Evolutionary conservation across 768 basidiomycete species (phyloP).

Genomic region (Albatrellus ellisii): DNA sequence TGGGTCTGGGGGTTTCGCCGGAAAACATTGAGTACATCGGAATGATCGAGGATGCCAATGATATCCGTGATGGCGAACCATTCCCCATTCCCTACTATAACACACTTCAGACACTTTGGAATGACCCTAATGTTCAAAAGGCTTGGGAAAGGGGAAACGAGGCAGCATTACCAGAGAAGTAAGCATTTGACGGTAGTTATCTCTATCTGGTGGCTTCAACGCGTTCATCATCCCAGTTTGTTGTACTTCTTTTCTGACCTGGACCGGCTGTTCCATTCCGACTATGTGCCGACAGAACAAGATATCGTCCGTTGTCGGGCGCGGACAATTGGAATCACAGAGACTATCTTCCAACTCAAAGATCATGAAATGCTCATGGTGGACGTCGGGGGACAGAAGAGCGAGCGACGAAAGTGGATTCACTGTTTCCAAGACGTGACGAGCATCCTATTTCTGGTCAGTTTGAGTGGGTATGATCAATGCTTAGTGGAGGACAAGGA

Average conservation of each 20-base stretch:
- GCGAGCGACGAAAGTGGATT: slow-evolving; percentile 87
- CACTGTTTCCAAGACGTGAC: slow-evolving; percentile 94
- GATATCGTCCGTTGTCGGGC: slow-evolving; percentile 82
- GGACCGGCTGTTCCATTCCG: slow-evolving; percentile 64
- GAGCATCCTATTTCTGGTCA: slow-evolving; percentile 83
- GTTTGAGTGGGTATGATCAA: slow-evolving; percentile 88
- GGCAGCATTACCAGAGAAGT: slow-evolving; percentile 88
- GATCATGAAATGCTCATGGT: slow-evolving; percentile 87
- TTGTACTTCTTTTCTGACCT: slow-evolving; percentile 69
- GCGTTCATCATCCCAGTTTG: slow-evolving; percentile 28
- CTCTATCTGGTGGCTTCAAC: slow-evolving; percentile 4
- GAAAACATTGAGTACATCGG: slow-evolving; percentile 44
- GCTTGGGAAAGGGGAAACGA: slow-evolving; percentile 82
- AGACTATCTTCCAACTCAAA: slow-evolving; percentile 68
- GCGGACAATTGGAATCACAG: slow-evolving; percentile 84
- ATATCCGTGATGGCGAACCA: slow-evolving; percentile 68
- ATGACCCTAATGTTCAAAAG: slow-evolving; percentile 57
- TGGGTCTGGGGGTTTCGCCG: slow-evolving; percentile 61
- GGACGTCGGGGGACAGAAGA: slow-evolving; percentile 90
- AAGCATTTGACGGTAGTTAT: slow-evolving; percentile 15
- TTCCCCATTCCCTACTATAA: slow-evolving; percentile 61
- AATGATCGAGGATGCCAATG: slow-evolving; percentile 51
- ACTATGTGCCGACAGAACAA: slow-evolving; percentile 66
- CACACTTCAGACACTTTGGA: slow-evolving; percentile 63
- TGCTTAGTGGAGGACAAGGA: slow-evolving; percentile 89